These are phyloP conservation scores for Marchantia polymorpha DNA, from an alignment of 225 moss, liverwort and hornwort species.

Conservation along the genomic window DNA sequence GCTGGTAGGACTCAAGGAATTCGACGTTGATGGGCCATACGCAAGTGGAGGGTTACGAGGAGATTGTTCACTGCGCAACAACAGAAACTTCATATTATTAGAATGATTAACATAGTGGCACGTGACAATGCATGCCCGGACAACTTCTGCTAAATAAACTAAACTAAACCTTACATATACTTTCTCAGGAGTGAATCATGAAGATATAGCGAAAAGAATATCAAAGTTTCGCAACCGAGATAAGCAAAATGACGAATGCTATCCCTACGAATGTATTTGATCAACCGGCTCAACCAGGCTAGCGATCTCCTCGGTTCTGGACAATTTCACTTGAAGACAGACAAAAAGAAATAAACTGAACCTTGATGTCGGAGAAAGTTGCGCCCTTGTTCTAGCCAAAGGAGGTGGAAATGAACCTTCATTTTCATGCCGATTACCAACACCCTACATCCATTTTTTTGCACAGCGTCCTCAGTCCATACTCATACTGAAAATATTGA, in stretches of 20 bases:
- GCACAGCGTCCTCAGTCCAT: constrained; percentile 11
- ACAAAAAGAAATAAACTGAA: neutral
- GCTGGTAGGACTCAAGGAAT: constrained; percentile 51
- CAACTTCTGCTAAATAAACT: no score
- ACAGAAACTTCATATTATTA: neutral
- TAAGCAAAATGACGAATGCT: no score
- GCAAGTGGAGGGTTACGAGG: constrained; percentile 44
- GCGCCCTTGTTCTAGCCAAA: constrained; percentile 32
- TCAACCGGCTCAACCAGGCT: no score
- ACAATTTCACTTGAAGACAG: neutral
- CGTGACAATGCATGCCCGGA: no score
- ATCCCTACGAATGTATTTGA: no score
- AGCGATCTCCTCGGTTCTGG: neutral
- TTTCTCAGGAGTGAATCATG: no score
- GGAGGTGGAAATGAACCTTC: constrained; percentile 34
- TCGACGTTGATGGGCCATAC: constrained; percentile 47
- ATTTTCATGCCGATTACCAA: constrained; percentile 36
- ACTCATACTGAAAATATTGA: no score
- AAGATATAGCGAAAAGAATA: no score
- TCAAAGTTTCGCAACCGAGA: no score
- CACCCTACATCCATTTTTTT: constrained; percentile 15
- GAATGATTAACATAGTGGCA: no score
- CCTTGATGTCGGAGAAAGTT: constrained; percentile 41
- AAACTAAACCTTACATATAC: no score
- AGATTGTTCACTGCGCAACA: constrained; percentile 67